phyloP scores from a whole-genome alignment of 2,329 filamentous ascomycete genomes.

The Apiospora hydei region DNA sequence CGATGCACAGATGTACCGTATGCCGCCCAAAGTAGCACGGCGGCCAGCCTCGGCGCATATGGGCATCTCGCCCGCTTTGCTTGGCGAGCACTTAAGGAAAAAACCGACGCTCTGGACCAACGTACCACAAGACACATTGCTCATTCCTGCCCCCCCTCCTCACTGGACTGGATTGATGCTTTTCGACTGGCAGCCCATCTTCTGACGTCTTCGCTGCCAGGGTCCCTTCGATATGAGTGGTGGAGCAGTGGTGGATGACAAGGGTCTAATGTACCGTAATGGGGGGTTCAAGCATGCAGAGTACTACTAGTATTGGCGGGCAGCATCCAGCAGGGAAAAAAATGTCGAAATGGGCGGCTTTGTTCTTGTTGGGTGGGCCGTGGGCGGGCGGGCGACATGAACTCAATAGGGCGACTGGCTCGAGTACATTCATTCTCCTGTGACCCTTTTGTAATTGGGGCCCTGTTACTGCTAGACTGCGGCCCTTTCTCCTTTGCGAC shows the following conservation, averaged over 20 bases:
- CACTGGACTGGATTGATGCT: not conserved
- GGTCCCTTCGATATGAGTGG: constrained; percentile 16
- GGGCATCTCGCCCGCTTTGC: not conserved
- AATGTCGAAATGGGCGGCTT: not conserved
- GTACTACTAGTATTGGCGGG: not conserved
- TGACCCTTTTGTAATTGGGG: constrained; percentile 18
- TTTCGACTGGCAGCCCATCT: constrained; percentile 6
- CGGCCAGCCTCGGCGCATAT: constrained; percentile 15
- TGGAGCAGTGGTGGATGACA: constrained; percentile 8
- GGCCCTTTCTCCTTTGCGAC: not conserved
- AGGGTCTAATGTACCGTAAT: not conserved
- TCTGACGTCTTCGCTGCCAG: constrained; percentile 19
- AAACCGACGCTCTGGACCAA: constrained; percentile 9
- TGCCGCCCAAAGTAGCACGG: not conserved
- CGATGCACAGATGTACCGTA: not conserved
- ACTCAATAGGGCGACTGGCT: constrained; percentile 1
- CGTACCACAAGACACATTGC: not conserved
- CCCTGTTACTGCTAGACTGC: not conserved
- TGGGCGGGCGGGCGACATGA: not conserved
- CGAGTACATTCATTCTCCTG: not conserved
- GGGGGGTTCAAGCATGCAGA: constrained; percentile 2
- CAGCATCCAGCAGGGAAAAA: not conserved
- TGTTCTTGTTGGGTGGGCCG: not conserved
- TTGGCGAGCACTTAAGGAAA: not conserved
- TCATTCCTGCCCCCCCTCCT: not conserved